phyloP scores from a whole-genome alignment of 1,284 basidiomycete genomes.

The Heterobasidion parviporum region DNA sequence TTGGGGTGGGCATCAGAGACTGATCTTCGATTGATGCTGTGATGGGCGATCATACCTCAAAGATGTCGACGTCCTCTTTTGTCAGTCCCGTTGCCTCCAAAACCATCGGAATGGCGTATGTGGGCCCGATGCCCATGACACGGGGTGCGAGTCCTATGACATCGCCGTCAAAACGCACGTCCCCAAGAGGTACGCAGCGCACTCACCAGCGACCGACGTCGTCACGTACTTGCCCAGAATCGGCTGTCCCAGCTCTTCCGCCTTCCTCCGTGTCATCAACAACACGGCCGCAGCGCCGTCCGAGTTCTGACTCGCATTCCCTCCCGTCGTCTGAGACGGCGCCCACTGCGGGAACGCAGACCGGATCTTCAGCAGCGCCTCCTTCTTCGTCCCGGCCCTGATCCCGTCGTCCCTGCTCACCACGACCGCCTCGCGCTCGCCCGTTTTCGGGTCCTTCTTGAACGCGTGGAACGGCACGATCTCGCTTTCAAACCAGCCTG shows the following conservation, averaged over 20 bases:
- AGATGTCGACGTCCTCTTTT: conserved; percentile 72
- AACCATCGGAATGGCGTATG: conserved; percentile 63
- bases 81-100: conserved; percentile 58
- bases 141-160: conserved; percentile 60
- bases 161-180: neutral
- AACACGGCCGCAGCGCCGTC: conserved; percentile 84
- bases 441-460: conserved; percentile 45
- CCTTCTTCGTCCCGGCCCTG: conserved; percentile 68
- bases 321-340: conserved; percentile 72
- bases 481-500: conserved; percentile 68
- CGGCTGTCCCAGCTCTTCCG: conserved; percentile 68
- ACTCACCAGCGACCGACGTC: conserved; percentile 8
- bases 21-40: neutral
- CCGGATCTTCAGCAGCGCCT: conserved; percentile 58
- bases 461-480: conserved; percentile 75
- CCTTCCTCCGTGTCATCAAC: conserved; percentile 81
- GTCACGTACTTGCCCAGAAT: conserved; percentile 76
- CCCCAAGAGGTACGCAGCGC: neutral
- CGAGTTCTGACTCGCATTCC: conserved; percentile 83
- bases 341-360: conserved; percentile 88
- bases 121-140: conserved; percentile 82
- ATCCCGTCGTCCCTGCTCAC: conserved; percentile 80
- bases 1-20: conserved; percentile 17
- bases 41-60: conserved; percentile 43
- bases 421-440: conserved; percentile 45